Evolutionary conservation across 371 early-diverging fungal species (phyloP), one percentile per base, ranked within the genome.

Genomic region (Entomophthora muscae): DNA sequence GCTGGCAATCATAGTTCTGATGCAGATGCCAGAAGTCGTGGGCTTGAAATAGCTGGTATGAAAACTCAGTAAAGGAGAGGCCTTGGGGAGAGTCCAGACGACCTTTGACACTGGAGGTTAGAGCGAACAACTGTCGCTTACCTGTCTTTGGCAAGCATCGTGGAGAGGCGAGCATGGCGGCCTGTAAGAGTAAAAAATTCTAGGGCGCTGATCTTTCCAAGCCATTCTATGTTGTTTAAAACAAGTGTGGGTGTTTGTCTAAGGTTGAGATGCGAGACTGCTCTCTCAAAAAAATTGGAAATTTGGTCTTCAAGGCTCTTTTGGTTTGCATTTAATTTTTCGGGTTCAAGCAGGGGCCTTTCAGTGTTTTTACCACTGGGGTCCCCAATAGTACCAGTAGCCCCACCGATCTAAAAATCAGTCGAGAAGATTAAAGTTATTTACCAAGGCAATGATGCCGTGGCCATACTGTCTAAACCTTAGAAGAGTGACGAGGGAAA

Each of bases 331-430:
- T 72, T 66, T 2, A 95, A 69, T 1, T 70, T 73, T 1, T 77
- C 77, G 17, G 65, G 64, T 0, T 75, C 75, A 65, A 93, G 69
- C 1, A 83, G 83, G 1, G 73, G 70, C 3, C 95, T 83, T 60
- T 95, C 97, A 0, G 86, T 83, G 32, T 78, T 79, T 58, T 88
- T 78, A 2, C 93, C 93, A 22, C 86, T 85, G 5, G 95, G 97
- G 68, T 96, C 97, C 12, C 95, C 97, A 58, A 96, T 93, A 26
- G 81, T 70, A n/a, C 95, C 97, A 0, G 96, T 96, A 3, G 96
- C 96, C 7, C 93, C 93, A 21, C 96, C 96, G 0, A 90, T 75
- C 86, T 86, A 63, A 31, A n/a, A 22, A 24, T 53, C 1, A 21
- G 27, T 26, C 1, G 29, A 31, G 53, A 3, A 21, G 28, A 26